Evolutionary conservation across 306 rosid species (phyloP).

Genomic region (Vigna mungo): DNA sequence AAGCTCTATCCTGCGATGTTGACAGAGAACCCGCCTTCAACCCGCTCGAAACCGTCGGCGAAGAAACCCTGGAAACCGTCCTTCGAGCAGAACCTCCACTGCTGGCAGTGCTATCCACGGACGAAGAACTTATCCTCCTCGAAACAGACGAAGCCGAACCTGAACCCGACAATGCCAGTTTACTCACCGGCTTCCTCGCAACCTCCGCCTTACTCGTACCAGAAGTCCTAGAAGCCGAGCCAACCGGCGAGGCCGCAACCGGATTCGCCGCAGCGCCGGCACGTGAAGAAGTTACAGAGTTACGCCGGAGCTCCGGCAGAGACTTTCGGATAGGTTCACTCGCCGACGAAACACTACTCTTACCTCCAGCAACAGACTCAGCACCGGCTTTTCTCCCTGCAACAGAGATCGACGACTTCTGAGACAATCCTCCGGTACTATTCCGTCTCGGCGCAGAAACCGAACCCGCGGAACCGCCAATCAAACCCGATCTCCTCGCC

Average conservation of each 20-base stretch:
- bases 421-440: conserved; percentile 76
- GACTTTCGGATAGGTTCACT: conserved; percentile 66
- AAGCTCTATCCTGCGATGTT: conserved; percentile 65
- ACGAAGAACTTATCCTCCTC: conserved; percentile 55
- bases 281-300: conserved; percentile 59
- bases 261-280: conserved; percentile 53
- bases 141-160: conserved; percentile 58
- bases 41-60: conserved; percentile 65
- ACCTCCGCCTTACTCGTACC: conserved; percentile 51
- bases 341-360: conserved; percentile 33
- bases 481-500: conserved; percentile 56
- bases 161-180: conserved; percentile 54
- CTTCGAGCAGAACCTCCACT: conserved; percentile 66
- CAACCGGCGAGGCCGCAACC: conserved; percentile 48
- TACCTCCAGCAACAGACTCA: conserved; percentile 46
- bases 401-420: conserved; percentile 60
- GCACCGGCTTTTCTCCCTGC: conserved; percentile 44
- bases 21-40: conserved; percentile 66
- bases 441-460: conserved; percentile 64
- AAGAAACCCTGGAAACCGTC: conserved; percentile 65
- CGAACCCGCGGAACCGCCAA: conserved; percentile 51
- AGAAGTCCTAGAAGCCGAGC: conserved; percentile 53
- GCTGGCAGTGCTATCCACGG: conserved; percentile 65
- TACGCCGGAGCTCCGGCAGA: conserved; percentile 75
- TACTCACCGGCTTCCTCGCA: conserved; percentile 58